Evolutionary conservation across 1,284 basidiomycete species (phyloP).

Genomic region (Ceratobasidium papillatum): DNA sequence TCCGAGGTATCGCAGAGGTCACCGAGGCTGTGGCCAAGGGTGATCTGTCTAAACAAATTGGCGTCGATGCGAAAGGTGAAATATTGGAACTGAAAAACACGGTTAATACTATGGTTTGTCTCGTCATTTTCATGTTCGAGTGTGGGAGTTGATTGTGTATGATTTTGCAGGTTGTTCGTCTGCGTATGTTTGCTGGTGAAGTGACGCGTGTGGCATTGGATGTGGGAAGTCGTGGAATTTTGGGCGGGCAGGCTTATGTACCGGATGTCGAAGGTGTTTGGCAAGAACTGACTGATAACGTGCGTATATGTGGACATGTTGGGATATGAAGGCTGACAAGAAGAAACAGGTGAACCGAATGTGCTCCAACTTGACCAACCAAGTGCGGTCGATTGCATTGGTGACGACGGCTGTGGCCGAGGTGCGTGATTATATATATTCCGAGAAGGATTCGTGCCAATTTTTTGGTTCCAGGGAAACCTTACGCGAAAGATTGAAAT

Average conservation of each 20-base stretch:
- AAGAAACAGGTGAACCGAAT: conserved; percentile 60
- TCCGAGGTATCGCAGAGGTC: conserved; percentile 92
- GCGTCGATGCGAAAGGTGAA: conserved; percentile 95
- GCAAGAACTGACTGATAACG: conserved; percentile 90
- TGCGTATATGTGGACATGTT: conserved; percentile 55
- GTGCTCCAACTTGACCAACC: conserved; percentile 66
- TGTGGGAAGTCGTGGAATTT: conserved; percentile 89
- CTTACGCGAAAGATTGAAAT: conserved; percentile 87
- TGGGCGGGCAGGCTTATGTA: conserved; percentile 91
- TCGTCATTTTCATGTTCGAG: background rate
- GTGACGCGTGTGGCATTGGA: conserved; percentile 95
- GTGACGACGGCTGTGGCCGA: conserved; percentile 90
- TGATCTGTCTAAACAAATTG: conserved; percentile 95
- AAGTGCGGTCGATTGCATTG: conserved; percentile 64
- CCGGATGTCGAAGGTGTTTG: conserved; percentile 96
- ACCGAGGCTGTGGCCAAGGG: conserved; percentile 98
- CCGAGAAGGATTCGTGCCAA: background rate
- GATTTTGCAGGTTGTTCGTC: conserved; percentile 66
- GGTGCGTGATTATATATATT: background rate
- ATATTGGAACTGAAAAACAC: conserved; percentile 98
- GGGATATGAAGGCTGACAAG: conserved; percentile 40
- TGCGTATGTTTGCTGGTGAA: conserved; percentile 91
- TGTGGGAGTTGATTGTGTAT: background rate
- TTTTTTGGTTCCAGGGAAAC: conserved; percentile 62
- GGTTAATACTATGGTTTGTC: conserved; percentile 90